Evolutionary conservation across 768 basidiomycete genomes (phyloP).

Genomic region (Suillus sp.): DNA sequence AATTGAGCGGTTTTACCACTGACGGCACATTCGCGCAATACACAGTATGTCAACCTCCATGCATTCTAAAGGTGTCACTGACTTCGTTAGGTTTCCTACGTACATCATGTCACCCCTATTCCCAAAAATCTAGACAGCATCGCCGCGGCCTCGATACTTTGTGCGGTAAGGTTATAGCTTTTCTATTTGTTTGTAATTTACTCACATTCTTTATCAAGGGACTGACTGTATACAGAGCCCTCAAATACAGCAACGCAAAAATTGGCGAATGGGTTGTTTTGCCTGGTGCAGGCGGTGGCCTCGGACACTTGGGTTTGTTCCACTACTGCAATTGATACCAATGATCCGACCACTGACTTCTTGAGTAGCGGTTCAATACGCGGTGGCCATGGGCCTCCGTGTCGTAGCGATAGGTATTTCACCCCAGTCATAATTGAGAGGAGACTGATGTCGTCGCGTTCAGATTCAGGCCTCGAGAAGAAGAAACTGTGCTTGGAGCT

Average conservation of each 20-base stretch:
- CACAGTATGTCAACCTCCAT: conserved; percentile 40
- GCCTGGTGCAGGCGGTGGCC: conserved; percentile 79
- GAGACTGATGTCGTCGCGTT: not conserved
- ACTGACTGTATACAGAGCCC: conserved; percentile 82
- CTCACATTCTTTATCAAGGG: conserved; percentile 44
- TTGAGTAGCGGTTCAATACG: conserved; percentile 73
- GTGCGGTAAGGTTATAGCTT: conserved; percentile 51
- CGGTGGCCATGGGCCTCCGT: conserved; percentile 71
- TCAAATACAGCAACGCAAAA: conserved; percentile 67
- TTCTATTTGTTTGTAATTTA: conserved; percentile 5
- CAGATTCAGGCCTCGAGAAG: conserved; percentile 78
- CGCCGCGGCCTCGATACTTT: conserved; percentile 74
- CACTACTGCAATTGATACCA: no score
- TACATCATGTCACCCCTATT: conserved; percentile 76
- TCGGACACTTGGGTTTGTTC: conserved; percentile 71
- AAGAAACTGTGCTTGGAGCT: conserved; percentile 57
- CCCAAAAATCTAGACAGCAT: conserved; percentile 67
- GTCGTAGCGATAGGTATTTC: conserved; percentile 70
- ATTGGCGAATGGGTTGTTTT: conserved; percentile 78
- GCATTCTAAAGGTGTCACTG: conserved; percentile 15
- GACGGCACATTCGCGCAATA: conserved; percentile 81
- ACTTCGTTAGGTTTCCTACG: conserved; percentile 59
- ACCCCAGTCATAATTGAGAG: not conserved
- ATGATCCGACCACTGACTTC: not conserved
- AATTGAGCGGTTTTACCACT: conserved; percentile 69